These are phyloP conservation scores for Cladosporium oxysporum DNA, from an alignment of 2,329 filamentous ascomycete species.

Conservation along the genomic window DNA sequence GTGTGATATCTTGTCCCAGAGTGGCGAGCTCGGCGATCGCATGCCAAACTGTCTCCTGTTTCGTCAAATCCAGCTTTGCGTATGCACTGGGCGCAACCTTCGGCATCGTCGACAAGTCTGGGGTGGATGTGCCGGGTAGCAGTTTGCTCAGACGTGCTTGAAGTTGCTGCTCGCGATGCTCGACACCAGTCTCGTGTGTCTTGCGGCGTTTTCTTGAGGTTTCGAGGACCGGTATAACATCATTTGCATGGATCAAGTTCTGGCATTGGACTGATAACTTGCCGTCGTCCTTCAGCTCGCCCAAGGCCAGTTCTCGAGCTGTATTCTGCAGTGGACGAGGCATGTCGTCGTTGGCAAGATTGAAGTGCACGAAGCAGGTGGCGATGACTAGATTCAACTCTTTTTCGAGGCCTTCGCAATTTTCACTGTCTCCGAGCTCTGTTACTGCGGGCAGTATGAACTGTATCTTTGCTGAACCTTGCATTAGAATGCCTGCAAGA, in stretches of 20 bases:
- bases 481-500: background rate
- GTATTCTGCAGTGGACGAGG: background rate
- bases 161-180: background rate
- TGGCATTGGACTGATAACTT: background rate
- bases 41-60: constrained; percentile 31
- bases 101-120: constrained; percentile 25
- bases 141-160: constrained; percentile 20
- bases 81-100: constrained; percentile 27
- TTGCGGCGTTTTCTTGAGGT: constrained; percentile 6
- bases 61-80: constrained; percentile 23
- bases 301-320: background rate
- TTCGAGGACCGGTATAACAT: background rate
- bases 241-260: background rate
- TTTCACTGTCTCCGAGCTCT: constrained; percentile 17
- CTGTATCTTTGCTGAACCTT: constrained; percentile 24
- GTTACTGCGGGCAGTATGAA: constrained; percentile 25
- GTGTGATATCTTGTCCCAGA: constrained; percentile 20
- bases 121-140: constrained; percentile 24
- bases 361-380: background rate
- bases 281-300: background rate
- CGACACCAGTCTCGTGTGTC: background rate
- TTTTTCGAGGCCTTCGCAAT: constrained; percentile 23
- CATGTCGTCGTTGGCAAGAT: background rate
- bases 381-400: constrained; percentile 13
- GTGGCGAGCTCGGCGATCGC: constrained; percentile 27